Evolutionary conservation across 1,284 basidiomycete species (phyloP), one percentile per base, ranked within the genome.

Genomic region (Heliocybe sulcata): DNA sequence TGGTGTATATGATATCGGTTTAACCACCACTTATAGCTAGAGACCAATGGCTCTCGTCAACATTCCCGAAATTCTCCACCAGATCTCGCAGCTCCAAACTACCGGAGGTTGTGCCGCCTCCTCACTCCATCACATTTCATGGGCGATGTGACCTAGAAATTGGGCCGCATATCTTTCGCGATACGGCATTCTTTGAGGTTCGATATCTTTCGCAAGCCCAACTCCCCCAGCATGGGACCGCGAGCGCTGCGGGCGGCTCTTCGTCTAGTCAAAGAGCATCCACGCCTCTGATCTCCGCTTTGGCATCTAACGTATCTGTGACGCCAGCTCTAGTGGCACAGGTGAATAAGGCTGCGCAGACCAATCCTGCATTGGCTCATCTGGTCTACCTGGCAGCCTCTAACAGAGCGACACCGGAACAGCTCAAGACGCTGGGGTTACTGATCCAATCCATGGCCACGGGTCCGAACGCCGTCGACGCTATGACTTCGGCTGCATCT

Each of bases 31-130:
- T 56, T 59, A 25, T 22, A 90, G 87, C 87, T 49, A 77, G 87
- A 45, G 80, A 85, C 27, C 78, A 75, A 66, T 88, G 85, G 85
- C 68, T 89, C 10, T 72, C 75, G 33, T 74, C 74, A n/a, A 77
- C 76, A 27, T 87, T 91, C 57, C 81, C 83, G n/a, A 85, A 80
- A 63, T 90, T 90, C 63, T 84, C 83, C 4, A 77, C 76, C 54
- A 83, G 80, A 61, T 67, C 76, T 35, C 77, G 81, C 38, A 78
- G 77, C 31, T 76, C 74, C 51, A 82, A 80, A 58, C 70, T 74
- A 19, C 65, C 72, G 2, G 78, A 81, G 45, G 67, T 76, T 49
- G 65, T 72, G 27, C 80, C 82, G 53, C 82, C 83, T 2, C 80
- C 83, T 0, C 85, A 89, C 64, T 83, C 79, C 1, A 77, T 83